Base-by-base conservation (phyloP, 768 basidiomycete genomes). In the Dioszegia aurantiaca region DNA sequence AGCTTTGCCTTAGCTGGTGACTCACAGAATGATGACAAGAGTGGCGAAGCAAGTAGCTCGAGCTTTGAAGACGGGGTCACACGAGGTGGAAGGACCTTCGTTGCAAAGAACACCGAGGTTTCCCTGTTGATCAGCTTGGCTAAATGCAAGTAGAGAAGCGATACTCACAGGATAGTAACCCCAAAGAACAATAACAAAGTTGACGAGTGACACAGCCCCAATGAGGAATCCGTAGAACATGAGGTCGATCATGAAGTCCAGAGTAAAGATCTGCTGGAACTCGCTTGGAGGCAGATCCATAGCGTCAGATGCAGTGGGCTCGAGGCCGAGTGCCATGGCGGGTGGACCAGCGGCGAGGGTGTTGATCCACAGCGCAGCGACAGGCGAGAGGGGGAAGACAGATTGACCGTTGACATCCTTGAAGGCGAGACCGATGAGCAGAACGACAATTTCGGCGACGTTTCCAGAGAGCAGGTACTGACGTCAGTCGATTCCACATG, bases 351-450 rank as follows among this genome's bases (percentile, higher is more conserved):
- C 81, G 40, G 82, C 80, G 31, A 83, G 79, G 73, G 82, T 81
- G 65, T 83, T 83, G 45, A 70, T 70, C 68, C 72, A 79, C 3
- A 78, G 65, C 21, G 75, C 79, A 11, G 78, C 80, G 16, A 83
- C 77, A 6, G 83, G 83, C 31, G 81, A 81, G 14, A 85, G 73
- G 9, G 84, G 85, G 75, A 84, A 85, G 26, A 84, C 82, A 16
- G 82, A 81, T 30, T 76, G 68, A 0, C 77, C 77, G 45, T 79
- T 74, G 10, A 74, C 68, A 60, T 84, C 82, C 60, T 81, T 78
- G 77, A 85, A 85, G 11, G 80, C 81, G 17, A 85, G 78, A 8
- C 84, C 84, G 55, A 85, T 77, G 56, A 84, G 77, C 39, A 86
- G 69, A 4, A 83, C 77, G 5, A 83, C 65, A 8, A 83, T 82